phyloP scores from a whole-genome alignment of 2,329 filamentous ascomycete species.

The Parastagonospora nodorum region DNA sequence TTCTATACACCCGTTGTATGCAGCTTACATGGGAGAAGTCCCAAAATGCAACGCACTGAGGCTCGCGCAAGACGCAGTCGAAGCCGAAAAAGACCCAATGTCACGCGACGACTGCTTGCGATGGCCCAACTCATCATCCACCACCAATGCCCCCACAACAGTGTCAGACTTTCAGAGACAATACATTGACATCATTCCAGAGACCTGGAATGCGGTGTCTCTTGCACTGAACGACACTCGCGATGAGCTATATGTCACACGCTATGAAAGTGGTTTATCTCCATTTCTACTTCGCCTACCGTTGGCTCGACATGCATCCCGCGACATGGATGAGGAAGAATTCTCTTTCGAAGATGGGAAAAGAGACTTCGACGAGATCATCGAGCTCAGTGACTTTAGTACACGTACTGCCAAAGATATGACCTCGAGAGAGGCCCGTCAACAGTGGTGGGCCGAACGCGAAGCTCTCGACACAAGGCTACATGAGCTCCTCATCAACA shows the following conservation, averaged over 20 bases:
- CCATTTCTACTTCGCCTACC: constrained; percentile 89
- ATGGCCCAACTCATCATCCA: constrained; percentile 47
- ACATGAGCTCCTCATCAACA: constrained; percentile 76
- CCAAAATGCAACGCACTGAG: constrained; percentile 71
- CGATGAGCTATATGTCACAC: constrained; percentile 88
- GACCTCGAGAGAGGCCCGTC: constrained; percentile 73
- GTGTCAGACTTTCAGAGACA: constrained; percentile 69
- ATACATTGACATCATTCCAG: constrained; percentile 84
- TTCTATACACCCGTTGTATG: constrained; percentile 46
- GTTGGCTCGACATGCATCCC: constrained; percentile 78
- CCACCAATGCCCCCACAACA: constrained; percentile 44
- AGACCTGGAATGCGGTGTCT: constrained; percentile 83
- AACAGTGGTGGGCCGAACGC: constrained; percentile 87
- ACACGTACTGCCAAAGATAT: constrained; percentile 77
- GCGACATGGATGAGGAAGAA: constrained; percentile 77
- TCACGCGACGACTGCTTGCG: constrained; percentile 43
- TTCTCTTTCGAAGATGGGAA: constrained; percentile 85
- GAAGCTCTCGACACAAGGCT: constrained; percentile 79
- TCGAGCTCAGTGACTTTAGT: constrained; percentile 78
- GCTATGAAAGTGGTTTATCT: constrained; percentile 72
- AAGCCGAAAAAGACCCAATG: constrained; percentile 54
- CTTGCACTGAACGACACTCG: constrained; percentile 80
- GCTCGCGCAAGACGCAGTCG: constrained; percentile 64
- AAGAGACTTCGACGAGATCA: constrained; percentile 80
- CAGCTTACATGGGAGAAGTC: constrained; percentile 59